Evolutionary conservation across 2,329 filamentous ascomycete genomes (phyloP), one percentile per base, ranked within the genome.

Genomic region (Arachnopeziza araneosa): DNA sequence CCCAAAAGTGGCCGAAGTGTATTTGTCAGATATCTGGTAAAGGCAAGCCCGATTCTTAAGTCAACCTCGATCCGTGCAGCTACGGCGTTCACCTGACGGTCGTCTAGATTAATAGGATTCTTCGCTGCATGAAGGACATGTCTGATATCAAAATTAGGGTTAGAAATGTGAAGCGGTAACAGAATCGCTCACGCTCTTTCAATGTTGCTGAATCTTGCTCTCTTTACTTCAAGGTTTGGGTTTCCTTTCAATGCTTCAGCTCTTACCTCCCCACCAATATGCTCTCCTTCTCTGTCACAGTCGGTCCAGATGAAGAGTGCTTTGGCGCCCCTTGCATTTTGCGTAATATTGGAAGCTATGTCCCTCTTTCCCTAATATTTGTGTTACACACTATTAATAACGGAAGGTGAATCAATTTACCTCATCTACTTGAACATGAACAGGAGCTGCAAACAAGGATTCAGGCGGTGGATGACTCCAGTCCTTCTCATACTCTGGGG

Each of bases 281-380:
- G 90, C 74, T 99, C 95, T 44, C 95, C 95, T 79, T 99, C 95
- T 58, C 93, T 86, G 79, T 99, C 95, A 75, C 95, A 98, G 80
- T 99, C 95, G 0, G 95, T 99, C 95, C 95, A 99, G 68, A 99
- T 97, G 74, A 96, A 93, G 32, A 99, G 80, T 14, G 87, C 85
- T 58, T 81, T 83, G n/a, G 86, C 82, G 71, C 83, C 82, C 62
- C 82, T 82, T 21, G 95, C 93, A 73, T 96, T 88, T 1, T 82
- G 78, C 67, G 88, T 84, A 69, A 99, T 95, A 71, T 99, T 99
- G 32, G 86, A 81, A 10, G 93, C 92, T 64, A 99, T 88, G 1
- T 81, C 77, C 68, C 87, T 87, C 71, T 93, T 96, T 70, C 93
- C 87, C 85, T 93, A n/a, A n/a, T 30, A 30, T 30, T 30, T 30